phyloP scores from a whole-genome alignment of 805 yeast species.

The Danielia oregonensis region DNA sequence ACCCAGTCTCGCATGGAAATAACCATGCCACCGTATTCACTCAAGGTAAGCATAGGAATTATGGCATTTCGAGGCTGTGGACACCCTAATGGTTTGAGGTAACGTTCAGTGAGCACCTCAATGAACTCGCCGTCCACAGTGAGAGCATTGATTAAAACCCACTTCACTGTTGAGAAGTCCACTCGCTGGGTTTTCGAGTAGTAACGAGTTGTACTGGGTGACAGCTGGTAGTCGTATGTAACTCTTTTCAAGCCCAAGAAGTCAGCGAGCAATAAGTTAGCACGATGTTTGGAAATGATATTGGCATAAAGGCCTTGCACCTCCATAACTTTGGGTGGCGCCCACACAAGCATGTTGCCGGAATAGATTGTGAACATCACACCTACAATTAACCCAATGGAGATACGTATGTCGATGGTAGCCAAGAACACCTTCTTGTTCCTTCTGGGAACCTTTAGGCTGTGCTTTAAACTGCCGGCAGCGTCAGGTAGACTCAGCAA shows the following conservation, averaged over 20 bases:
- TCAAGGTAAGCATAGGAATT: conserved; percentile 82
- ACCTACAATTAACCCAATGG: conserved; percentile 84
- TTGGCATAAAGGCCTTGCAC: conserved; percentile 86
- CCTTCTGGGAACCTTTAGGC: conserved; percentile 28
- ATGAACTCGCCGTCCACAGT: conserved; percentile 92
- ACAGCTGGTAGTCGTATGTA: conserved; percentile 86
- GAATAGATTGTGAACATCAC: conserved; percentile 75
- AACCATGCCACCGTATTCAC: conserved; percentile 96
- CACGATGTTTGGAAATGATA: conserved; percentile 64
- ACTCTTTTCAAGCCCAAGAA: conserved; percentile 86
- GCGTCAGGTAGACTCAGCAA: conserved; percentile 62
- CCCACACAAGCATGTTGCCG: conserved; percentile 79
- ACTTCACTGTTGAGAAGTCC: conserved; percentile 73
- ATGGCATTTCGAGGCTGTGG: conserved; percentile 68
- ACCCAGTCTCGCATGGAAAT: conserved; percentile 90
- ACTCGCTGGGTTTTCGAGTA: conserved; percentile 71
- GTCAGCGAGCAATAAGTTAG: conserved; percentile 76
- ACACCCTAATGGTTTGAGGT: conserved; percentile 89
- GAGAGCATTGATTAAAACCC: conserved; percentile 86
- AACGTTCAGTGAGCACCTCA: conserved; percentile 82
- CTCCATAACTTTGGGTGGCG: conserved; percentile 69
- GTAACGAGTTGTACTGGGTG: conserved; percentile 80
- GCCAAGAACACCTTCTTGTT: conserved; percentile 52
- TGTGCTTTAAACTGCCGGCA: conserved; percentile 49
- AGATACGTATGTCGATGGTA: conserved; percentile 42